Evolutionary conservation across 352 stramenopile species (phyloP).

Genomic region (Pseudoperonospora humuli): DNA sequence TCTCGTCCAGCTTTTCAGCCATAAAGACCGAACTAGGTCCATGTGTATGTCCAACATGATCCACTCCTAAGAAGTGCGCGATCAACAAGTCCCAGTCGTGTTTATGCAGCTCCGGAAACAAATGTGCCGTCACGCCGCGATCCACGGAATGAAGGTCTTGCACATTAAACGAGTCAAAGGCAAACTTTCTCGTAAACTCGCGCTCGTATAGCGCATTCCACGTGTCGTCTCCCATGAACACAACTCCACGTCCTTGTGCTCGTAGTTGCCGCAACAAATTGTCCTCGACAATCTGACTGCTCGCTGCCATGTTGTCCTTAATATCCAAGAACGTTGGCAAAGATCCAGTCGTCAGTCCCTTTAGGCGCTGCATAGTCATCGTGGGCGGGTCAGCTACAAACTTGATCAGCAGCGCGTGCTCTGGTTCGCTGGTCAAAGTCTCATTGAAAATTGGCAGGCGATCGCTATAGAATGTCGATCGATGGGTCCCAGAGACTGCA

Average conservation of each 20-base stretch:
- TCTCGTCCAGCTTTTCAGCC: constrained; percentile 92
- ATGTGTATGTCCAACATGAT: constrained; percentile 98
- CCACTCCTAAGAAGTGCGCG: constrained; percentile 89
- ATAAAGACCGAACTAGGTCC: constrained; percentile 92
- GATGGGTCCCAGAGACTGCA: constrained; percentile 25
- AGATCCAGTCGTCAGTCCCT: constrained; percentile 95
- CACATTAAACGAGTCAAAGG: constrained; percentile 97
- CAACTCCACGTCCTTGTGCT: constrained; percentile 46
- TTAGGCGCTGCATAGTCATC: constrained; percentile 98
- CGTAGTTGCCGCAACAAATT: constrained; percentile 90
- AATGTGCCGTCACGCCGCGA: constrained; percentile 77
- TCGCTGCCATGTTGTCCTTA: constrained; percentile 89
- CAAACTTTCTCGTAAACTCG: constrained; percentile 87
- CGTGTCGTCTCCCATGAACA: constrained; percentile 99
- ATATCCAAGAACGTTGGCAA: constrained; percentile 98
- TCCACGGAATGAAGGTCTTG: constrained; percentile 98
- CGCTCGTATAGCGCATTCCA: constrained; percentile 93
- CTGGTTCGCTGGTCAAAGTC: constrained; percentile 39
- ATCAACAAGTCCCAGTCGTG: constrained; percentile 77
- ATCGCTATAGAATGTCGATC: constrained; percentile 66
- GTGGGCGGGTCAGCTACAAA: constrained; percentile 97
- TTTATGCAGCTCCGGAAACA: constrained; percentile 65
- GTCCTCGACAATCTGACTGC: constrained; percentile 91
- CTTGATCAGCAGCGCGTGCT: constrained; percentile 78
- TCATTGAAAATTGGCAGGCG: constrained; percentile 78